phyloP scores from a whole-genome alignment of 2,329 filamentous ascomycete genomes.

The Domatiomyces globalis region DNA sequence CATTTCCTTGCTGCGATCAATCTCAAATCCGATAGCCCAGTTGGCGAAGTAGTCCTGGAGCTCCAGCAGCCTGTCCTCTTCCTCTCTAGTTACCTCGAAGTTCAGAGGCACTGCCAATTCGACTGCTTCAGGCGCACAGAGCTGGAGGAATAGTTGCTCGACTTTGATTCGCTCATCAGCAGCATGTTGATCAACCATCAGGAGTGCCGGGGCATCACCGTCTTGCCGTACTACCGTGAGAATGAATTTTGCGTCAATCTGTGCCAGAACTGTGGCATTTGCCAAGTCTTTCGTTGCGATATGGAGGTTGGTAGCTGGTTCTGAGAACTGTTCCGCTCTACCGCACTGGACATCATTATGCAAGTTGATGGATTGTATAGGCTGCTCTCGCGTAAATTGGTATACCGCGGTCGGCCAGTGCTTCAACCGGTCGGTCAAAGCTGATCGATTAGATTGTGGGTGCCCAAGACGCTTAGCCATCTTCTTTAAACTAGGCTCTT shows the following conservation, averaged over 20 bases:
- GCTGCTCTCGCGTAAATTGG: not conserved
- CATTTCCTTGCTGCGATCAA: constrained; percentile 5
- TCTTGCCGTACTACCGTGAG: constrained; percentile 42
- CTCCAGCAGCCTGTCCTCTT: constrained; percentile 44
- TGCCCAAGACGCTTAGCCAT: not conserved
- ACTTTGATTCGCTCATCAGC: constrained; percentile 78
- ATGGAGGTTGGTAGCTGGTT: not conserved
- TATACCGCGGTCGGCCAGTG: not conserved
- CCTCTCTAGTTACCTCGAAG: constrained; percentile 51
- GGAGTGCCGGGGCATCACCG: constrained; percentile 22
- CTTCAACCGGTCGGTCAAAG: not conserved
- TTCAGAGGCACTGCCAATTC: constrained; percentile 38
- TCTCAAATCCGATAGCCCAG: constrained; percentile 58
- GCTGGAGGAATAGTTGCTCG: constrained; percentile 52
- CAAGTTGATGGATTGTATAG: not conserved
- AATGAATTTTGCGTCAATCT: constrained; percentile 86
- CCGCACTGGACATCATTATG: not conserved
- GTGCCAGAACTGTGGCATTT: constrained; percentile 54
- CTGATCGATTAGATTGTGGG: not conserved
- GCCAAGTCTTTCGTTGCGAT: constrained; percentile 40
- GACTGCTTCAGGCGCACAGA: constrained; percentile 30
- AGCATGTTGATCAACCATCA: constrained; percentile 85
- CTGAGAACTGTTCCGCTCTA: not conserved
- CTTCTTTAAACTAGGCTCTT: not conserved
- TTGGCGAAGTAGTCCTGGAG: constrained; percentile 44